Conservation (phyloP, 306 rosid genomes). For the Acacia melanoxylon region DNA sequence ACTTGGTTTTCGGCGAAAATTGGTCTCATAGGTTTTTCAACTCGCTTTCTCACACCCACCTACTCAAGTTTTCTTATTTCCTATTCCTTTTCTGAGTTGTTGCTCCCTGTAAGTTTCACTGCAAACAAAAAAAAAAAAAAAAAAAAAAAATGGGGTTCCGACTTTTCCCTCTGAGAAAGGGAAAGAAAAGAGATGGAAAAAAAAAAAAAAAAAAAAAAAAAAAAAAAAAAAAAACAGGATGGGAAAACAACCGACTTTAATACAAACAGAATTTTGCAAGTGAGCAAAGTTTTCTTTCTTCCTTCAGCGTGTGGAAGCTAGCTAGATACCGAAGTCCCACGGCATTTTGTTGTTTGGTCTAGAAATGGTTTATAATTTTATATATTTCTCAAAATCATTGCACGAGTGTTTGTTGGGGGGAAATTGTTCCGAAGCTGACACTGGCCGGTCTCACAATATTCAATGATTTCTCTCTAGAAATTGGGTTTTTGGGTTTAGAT, state of each 20-base stretch:
- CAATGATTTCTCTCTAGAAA: constrained; percentile 24
- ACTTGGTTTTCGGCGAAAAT: constrained; percentile 34
- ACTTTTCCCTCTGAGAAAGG: constrained; percentile 25
- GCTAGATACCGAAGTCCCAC: constrained; percentile 38
- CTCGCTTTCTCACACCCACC: constrained; percentile 27
- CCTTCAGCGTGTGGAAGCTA: constrained; percentile 20
- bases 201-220: background rate
- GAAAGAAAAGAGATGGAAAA: background rate
- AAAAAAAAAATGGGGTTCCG: background rate
- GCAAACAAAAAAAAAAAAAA: background rate
- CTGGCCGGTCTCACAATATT: constrained; percentile 23
- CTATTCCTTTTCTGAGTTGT: background rate
- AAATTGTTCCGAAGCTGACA: constrained; percentile 48
- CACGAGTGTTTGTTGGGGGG: constrained; percentile 44
- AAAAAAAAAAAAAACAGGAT: background rate
- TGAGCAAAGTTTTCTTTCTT: constrained; percentile 49
- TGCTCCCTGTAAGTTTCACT: constrained; percentile 15
- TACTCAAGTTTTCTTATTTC: constrained; percentile 23
- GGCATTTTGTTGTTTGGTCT: constrained; percentile 33
- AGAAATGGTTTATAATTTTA: constrained; percentile 18
- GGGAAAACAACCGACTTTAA: constrained; percentile 50
- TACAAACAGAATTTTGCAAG: constrained; percentile 48
- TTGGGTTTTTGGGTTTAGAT: constrained; percentile 47
- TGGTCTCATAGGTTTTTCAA: constrained; percentile 26
- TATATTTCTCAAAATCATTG: constrained; percentile 33